Conservation (phyloP, 2,329 filamentous ascomycete genomes). For the Penicillium hordei region DNA sequence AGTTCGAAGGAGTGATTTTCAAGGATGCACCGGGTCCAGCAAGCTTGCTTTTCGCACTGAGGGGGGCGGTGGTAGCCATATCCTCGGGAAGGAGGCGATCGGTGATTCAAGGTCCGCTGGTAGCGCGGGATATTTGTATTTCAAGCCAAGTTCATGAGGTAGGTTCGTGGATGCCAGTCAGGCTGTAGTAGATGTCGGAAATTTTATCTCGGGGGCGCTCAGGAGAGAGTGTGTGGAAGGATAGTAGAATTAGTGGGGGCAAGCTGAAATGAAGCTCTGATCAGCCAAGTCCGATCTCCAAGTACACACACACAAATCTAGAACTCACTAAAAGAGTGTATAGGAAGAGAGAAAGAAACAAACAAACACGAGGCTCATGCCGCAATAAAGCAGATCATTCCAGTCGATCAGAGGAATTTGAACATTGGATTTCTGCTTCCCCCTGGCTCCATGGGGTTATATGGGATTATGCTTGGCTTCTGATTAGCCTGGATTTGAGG, state of each 20-base stretch:
- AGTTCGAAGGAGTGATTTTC: constrained; percentile 74
- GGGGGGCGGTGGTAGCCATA: constrained; percentile 39
- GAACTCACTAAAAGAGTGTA: constrained; percentile 4
- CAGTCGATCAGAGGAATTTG: constrained; percentile 10
- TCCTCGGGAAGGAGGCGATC: constrained; percentile 25
- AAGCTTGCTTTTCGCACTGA: constrained; percentile 38
- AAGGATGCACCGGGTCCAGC: constrained; percentile 44
- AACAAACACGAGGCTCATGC: constrained; percentile 10
- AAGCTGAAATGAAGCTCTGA: constrained; percentile 13
- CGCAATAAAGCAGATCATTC: constrained; percentile 14
- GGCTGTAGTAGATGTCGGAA: not conserved
- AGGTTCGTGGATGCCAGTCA: not conserved
- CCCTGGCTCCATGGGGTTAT: constrained; percentile 1
- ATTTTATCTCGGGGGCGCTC: not conserved
- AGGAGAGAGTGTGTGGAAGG: constrained; percentile 7
- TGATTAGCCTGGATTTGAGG: not conserved
- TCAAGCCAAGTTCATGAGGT: constrained; percentile 32
- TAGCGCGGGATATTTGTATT: constrained; percentile 27
- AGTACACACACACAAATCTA: not conserved
- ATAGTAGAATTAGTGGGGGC: constrained; percentile 8
- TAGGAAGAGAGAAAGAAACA: constrained; percentile 7
- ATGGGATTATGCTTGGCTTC: not conserved
- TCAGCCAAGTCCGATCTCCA: not conserved
- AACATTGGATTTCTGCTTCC: constrained; percentile 1
- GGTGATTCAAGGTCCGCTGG: constrained; percentile 31